Conservation (phyloP, 192 early-diverging fungal species). For the Podila verticillata region DNA sequence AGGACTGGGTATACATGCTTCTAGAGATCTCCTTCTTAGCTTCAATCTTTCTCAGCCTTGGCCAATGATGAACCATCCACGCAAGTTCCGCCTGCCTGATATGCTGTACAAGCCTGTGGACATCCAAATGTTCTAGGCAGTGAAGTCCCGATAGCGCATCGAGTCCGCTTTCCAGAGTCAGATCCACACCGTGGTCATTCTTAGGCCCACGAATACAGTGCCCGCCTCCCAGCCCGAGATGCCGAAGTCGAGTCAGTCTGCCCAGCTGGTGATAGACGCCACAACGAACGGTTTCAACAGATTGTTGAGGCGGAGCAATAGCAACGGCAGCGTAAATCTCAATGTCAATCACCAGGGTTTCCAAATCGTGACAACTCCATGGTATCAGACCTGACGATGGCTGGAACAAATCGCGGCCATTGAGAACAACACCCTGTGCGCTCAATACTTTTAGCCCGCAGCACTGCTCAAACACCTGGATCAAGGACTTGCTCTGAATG, state of each 20-base stretch:
- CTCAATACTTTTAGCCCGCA: constrained; percentile 9
- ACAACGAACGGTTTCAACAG: constrained; percentile 1
- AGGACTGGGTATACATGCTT: no score
- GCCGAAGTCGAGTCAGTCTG: constrained; percentile 10
- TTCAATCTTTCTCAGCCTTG: constrained; percentile 9
- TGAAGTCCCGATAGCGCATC: constrained; percentile 3
- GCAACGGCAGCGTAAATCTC: constrained; percentile 15
- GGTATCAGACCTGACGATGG: background rate
- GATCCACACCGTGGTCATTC: constrained; percentile 19
- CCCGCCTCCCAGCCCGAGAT: constrained; percentile 38
- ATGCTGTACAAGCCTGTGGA: constrained; percentile 6
- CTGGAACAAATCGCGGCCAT: constrained; percentile 19
- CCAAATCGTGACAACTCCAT: constrained; percentile 29
- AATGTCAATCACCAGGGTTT: constrained; percentile 25
- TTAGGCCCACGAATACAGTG: constrained; percentile 21
- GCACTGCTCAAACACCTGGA: constrained; percentile 11
- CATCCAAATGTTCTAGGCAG: constrained; percentile 27
- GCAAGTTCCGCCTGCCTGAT: constrained; percentile 8
- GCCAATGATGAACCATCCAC: constrained; percentile 43
- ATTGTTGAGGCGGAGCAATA: background rate
- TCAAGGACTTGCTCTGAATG: constrained; percentile 22
- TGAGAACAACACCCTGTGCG: constrained; percentile 36
- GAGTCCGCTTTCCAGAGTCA: constrained; percentile 35
- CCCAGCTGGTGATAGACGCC: constrained; percentile 23
- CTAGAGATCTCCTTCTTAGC: background rate